phyloP scores from a whole-genome alignment of 2,329 filamentous ascomycete species.

The Westerdykella sp. region DNA sequence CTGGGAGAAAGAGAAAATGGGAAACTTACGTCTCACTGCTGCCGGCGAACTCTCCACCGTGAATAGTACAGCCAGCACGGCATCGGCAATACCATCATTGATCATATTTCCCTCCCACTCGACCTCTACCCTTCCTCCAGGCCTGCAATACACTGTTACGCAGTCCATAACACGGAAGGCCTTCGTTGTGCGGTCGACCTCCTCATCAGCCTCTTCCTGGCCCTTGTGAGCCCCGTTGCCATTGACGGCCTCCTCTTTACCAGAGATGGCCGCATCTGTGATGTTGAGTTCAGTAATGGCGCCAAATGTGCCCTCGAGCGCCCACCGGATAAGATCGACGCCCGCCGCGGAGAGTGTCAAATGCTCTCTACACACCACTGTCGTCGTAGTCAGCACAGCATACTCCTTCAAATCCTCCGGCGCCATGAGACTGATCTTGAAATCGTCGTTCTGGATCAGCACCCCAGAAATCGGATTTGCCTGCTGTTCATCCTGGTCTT shows the following conservation, averaged over 20 bases:
- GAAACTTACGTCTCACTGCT: conserved; percentile 73
- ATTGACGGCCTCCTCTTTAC: conserved; percentile 27
- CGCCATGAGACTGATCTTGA: conserved; percentile 94
- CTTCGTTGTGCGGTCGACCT: conserved; percentile 50
- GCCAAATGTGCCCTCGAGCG: conserved; percentile 88
- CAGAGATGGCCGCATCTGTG: conserved; percentile 27
- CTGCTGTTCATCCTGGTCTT: conserved; percentile 19
- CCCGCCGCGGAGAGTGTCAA: conserved; percentile 83
- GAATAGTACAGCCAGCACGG: conserved; percentile 85
- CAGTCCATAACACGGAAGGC: conserved; percentile 78
- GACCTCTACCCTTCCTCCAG: conserved; percentile 74
- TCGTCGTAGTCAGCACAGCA: conserved; percentile 92
- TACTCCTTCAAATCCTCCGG: conserved; percentile 94
- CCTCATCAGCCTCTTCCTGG: conserved; percentile 58
- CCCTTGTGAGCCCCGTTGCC: conserved; percentile 34
- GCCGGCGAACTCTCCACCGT: conserved; percentile 91
- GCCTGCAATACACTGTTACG: conserved; percentile 71
- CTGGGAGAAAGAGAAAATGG: conserved; percentile 7
- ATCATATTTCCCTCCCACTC: conserved; percentile 98
- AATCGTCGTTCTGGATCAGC: conserved; percentile 84
- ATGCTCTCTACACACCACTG: conserved; percentile 85
- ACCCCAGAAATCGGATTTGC: conserved; percentile 73
- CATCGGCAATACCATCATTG: conserved; percentile 97
- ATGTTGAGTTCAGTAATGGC: conserved; percentile 50
- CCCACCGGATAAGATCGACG: conserved; percentile 88